Percentiles rank a stretch among this genome's conserved stretches.
Conservation (phyloP, 495 filamentous ascomycete genomes). For the Arthonia radiata region DNA sequence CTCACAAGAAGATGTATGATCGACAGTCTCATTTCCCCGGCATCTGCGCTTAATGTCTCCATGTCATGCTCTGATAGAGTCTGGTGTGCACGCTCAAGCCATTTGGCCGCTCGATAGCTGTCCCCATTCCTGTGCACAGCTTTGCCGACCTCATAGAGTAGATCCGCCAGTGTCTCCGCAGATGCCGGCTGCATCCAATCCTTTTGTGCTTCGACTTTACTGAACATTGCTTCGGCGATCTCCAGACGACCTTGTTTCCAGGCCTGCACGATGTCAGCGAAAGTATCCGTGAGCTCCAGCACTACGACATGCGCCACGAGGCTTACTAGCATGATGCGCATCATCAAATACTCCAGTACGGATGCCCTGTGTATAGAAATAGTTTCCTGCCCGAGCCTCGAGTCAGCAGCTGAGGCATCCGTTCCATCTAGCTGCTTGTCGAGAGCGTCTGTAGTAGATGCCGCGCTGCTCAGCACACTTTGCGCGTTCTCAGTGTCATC, state of each 20-base stretch:
- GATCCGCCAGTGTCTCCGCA: constrained; percentile 42
- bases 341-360: too few relatives aligned
- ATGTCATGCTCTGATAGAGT: constrained; percentile 29
- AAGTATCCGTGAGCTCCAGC: constrained; percentile 1
- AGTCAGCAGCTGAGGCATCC: too few relatives aligned
- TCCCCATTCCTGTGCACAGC: constrained; percentile 26
- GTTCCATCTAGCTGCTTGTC: too few relatives aligned
- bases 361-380: too few relatives aligned
- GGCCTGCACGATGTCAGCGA: constrained; percentile 22
- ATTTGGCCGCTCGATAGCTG: constrained; percentile 31
- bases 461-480: too few relatives aligned
- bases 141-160: constrained; percentile 48
- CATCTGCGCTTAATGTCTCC: constrained; percentile 29
- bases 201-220: constrained; percentile 22
- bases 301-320: constrained; percentile 5
- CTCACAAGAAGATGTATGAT: constrained; percentile 33
- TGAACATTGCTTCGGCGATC: constrained; percentile 55
- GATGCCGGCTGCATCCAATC: constrained; percentile 20
- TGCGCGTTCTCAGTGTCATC: not conserved
- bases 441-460: too few relatives aligned
- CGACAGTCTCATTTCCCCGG: constrained; percentile 35
- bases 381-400: too few relatives aligned
- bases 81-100: constrained; percentile 48
- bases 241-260: constrained; percentile 47
- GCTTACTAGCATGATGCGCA: too few relatives aligned